phyloP scores from a whole-genome alignment of 371 early-diverging fungal species.

The Chytridium lagenaria region DNA sequence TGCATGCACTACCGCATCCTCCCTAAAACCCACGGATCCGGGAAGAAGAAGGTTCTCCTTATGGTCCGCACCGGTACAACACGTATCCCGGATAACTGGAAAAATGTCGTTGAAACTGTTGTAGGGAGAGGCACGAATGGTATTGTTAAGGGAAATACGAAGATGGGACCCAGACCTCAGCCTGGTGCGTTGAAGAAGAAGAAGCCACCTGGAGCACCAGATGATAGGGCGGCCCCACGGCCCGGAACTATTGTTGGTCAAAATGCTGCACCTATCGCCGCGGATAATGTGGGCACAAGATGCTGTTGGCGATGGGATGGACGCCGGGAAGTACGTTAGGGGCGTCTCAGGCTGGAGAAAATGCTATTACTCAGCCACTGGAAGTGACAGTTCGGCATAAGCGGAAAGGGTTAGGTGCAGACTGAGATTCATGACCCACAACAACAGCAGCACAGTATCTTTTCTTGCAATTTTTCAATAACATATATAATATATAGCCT shows the following conservation, averaged over 20 bases:
- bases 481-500: neutral
- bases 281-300: slow-evolving; percentile 79
- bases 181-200: slow-evolving; percentile 15
- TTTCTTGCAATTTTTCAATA: neutral
- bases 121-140: slow-evolving; percentile 6
- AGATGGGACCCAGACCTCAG: slow-evolving; percentile 9
- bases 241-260: slow-evolving; percentile 74
- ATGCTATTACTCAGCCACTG: slow-evolving; percentile 34
- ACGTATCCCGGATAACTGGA: slow-evolving; percentile 35
- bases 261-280: slow-evolving; percentile 66
- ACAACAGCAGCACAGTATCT: no score
- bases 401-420: slow-evolving; percentile 43
- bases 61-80: slow-evolving; percentile 26
- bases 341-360: neutral
- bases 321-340: slow-evolving; percentile 35
- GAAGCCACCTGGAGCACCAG: slow-evolving; percentile 36
- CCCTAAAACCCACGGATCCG: slow-evolving; percentile 26
- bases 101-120: slow-evolving; percentile 26
- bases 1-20: slow-evolving; percentile 33
- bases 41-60: slow-evolving; percentile 14
- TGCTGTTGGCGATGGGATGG: slow-evolving; percentile 83
- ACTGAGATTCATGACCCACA: slow-evolving; percentile 5
- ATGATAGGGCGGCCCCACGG: slow-evolving; percentile 32
- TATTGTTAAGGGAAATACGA: slow-evolving; percentile 23
- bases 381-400: slow-evolving; percentile 35